Base-by-base conservation (phyloP, 768 basidiomycete genomes). In the Leccinum arenicola region DNA sequence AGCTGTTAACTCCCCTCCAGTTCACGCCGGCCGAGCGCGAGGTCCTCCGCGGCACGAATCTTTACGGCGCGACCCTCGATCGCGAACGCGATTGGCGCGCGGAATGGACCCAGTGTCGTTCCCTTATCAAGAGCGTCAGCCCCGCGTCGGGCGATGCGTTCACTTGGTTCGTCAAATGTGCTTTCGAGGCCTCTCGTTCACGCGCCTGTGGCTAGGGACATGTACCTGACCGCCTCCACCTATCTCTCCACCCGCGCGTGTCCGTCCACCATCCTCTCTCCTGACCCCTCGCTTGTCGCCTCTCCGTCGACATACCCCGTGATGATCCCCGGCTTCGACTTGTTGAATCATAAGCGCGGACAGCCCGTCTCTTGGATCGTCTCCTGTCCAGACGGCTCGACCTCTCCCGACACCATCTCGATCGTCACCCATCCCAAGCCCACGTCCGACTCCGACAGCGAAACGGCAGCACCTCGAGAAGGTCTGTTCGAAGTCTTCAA, bases 231-330 rank as follows among this genome's bases (percentile, higher is more conserved):
- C 1, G 85, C 89, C 1, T 77, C 87, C 6, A 93, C 89, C 0
- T 86, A 91, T 68, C 76, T 93, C 38, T 92, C 92, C 1, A 95
- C 95, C 1, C 84, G 95, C 54, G 90, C 93, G 0, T 98, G 97
- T 67, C 92, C 95, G 0, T 97, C 95, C 0, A 84, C 85, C 7
- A 75, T 98, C 21, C 79, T 97, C 29, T 84, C 84, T 70, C 19
- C 78, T 66, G 47, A 51, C 0, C 84, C 88, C 6, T 78, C 85
- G 0, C 76, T 89, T 9, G 68, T 80, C 31, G 71, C 79, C 12
- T 78, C 80, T 1, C 72, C 80, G 0, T 73, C 78, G 8, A 84
- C 87, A 0, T 79, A 88, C 62, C 92, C 94, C 1, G 78, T 97
- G 11, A 83, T 98, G 33, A 78, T 98, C 40, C 95, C 96, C 0